Conservation (phyloP, 257 asterid genomes). For the Solanum bulbocastanum region DNA sequence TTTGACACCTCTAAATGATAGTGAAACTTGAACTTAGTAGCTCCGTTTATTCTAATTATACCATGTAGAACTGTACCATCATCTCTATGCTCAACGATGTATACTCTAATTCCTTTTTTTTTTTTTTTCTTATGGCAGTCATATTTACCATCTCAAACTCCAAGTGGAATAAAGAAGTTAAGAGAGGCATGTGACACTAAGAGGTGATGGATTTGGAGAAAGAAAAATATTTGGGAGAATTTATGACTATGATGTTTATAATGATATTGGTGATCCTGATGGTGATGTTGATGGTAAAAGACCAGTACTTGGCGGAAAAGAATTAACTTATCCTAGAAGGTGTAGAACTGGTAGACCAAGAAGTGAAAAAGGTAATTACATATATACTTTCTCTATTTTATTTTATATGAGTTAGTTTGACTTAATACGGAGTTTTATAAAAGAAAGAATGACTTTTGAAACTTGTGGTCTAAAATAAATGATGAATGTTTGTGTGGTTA, state of each 20-base stretch:
- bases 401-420: too few species aligned
- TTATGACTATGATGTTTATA: conserved; percentile 74
- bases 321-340: conserved; percentile 59
- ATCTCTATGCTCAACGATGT: not conserved
- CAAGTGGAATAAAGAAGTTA: conserved; percentile 31
- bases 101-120: too few species aligned
- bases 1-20: too few species aligned
- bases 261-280: conserved; percentile 72
- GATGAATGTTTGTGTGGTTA: too few species aligned
- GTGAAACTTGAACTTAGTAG: too few species aligned
- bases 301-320: conserved; percentile 57
- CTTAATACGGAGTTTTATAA: too few species aligned
- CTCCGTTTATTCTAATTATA: too few species aligned
- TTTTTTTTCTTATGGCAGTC: conserved; percentile 20
- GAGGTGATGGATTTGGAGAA: conserved; percentile 58
- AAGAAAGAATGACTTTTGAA: too few species aligned
- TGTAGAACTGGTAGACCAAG: conserved; percentile 62
- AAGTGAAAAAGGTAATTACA: conserved; percentile 26
- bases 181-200: conserved; percentile 14
- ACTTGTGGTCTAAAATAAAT: too few species aligned
- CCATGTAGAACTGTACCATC: not conserved
- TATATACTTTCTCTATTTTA: too few species aligned
- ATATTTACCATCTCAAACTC: conserved; percentile 62
- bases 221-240: conserved; percentile 41
- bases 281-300: conserved; percentile 12